Base-by-base conservation (phyloP, 1,284 basidiomycete species). In the Farysia itapuensis region DNA sequence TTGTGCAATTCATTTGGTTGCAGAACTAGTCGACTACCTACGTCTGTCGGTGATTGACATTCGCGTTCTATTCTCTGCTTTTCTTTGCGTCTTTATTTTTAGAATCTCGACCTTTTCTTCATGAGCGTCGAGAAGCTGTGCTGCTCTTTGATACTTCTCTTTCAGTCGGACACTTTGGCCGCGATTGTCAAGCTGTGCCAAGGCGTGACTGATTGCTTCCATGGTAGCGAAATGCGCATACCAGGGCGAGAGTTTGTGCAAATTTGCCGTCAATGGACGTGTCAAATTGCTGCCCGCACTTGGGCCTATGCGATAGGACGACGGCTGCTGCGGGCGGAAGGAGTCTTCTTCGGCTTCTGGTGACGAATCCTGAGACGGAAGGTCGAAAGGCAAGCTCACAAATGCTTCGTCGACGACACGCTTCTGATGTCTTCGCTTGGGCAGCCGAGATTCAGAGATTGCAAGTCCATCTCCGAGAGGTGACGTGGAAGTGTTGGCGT, bases 161-260 rank as follows among this genome's bases (percentile, higher is more conserved):
- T 54, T 33, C 33, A 54, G 23, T 15, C 11, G 14, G 15, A 42
- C 43, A 12, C 42, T 53, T 20, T 35, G 33, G 9, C n/a, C 8
- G 18, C 39, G 11, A n/a, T 63, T 38, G 5, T 20, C 11, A 16
- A 48, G 19, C 12, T 37, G 35, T 1, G 47, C 48, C 2, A 63
- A 25, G 4, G 42, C 48, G 12, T 39, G 38, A 21, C 39, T 40
- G 42, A 63, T 47, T 15, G 51, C 59, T n/a, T 57, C 52, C 45
- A 63, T 47, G 2, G 59, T 63, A 4, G 35, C 59, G 24, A 52
- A 56, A 35, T 63, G 59, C 9, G 59, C 59, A 22, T 45, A 63
- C 59, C 59, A 63, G 14, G 58, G 51, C 13, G 53, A 57, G 26
- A 52, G 43, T 16, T 31, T 25, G 13, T 40, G 26, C 2, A 31